Conservation (phyloP, 148 eudicot genomes). For the Spergularia bocconei region DNA sequence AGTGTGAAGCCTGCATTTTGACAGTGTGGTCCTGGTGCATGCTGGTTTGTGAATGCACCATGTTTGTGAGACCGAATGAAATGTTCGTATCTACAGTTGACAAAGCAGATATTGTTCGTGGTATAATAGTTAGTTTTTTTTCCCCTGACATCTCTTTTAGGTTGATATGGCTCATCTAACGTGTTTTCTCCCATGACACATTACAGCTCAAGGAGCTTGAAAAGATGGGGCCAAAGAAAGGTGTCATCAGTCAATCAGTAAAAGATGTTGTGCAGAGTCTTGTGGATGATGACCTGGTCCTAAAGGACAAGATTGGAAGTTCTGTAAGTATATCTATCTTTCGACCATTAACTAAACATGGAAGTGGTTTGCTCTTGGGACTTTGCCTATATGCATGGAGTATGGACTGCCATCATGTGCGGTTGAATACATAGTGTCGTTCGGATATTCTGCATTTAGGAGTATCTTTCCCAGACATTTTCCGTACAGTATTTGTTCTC, state of each 20-base stretch:
- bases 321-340: constrained; percentile 48
- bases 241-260: constrained; percentile 92
- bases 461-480: not conserved
- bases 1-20: not conserved
- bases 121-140: not conserved
- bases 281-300: constrained; percentile 96
- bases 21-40: constrained; percentile 1
- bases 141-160: not conserved
- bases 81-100: not conserved
- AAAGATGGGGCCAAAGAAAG: constrained; percentile 95
- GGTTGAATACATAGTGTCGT: constrained; percentile 1
- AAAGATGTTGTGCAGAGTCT: constrained; percentile 95
- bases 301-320: constrained; percentile 92
- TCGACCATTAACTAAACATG: not conserved
- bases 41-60: not conserved
- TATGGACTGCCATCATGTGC: not conserved
- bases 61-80: constrained; percentile 6
- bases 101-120: not conserved
- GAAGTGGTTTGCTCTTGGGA: constrained; percentile 14
- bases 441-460: not conserved
- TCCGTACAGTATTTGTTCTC: not conserved
- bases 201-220: constrained; percentile 97
- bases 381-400: constrained; percentile 7
- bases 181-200: not conserved
- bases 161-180: constrained; percentile 11